Evolutionary conservation across 768 basidiomycete genomes (phyloP).

Genomic region (Tricholoma sp.): DNA sequence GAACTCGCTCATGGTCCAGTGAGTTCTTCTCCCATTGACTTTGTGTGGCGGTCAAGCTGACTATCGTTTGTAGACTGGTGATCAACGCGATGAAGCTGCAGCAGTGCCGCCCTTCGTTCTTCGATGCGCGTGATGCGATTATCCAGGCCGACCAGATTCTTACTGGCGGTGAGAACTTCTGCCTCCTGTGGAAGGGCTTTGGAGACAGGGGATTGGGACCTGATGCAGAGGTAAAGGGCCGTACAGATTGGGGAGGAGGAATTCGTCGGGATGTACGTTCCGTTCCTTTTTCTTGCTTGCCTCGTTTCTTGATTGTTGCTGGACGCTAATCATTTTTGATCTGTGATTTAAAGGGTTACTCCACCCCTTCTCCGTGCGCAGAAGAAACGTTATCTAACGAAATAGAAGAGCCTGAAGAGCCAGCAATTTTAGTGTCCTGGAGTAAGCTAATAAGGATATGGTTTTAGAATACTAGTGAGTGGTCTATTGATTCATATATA

Average conservation of each 20-base stretch:
- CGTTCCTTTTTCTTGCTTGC: not conserved
- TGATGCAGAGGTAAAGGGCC: slow-evolving; percentile 68
- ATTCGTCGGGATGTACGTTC: slow-evolving; percentile 58
- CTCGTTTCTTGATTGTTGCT: not conserved
- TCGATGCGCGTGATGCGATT: slow-evolving; percentile 86
- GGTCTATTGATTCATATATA: too few relatives aligned
- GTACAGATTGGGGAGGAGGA: slow-evolving; percentile 93
- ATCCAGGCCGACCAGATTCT: slow-evolving; percentile 86
- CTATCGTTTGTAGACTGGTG: slow-evolving; percentile 49
- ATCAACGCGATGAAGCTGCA: slow-evolving; percentile 94
- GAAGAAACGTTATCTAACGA: not conserved
- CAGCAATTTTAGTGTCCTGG: not conserved
- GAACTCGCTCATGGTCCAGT: slow-evolving; percentile 79
- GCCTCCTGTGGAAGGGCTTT: slow-evolving; percentile 84
- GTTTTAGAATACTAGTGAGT: not conserved
- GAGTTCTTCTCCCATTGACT: slow-evolving; percentile 17
- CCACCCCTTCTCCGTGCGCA: slow-evolving; percentile 23
- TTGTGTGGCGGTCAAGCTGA: not conserved
- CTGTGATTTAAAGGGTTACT: slow-evolving; percentile 18
- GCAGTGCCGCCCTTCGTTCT: slow-evolving; percentile 86
- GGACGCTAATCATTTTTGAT: not conserved
- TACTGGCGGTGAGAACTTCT: slow-evolving; percentile 92
- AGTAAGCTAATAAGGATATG: not conserved
- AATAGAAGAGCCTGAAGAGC: not conserved
- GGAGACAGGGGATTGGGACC: slow-evolving; percentile 74